phyloP scores from a whole-genome alignment of 2,329 filamentous ascomycete genomes.

The Neocatenulostroma microsporum region DNA sequence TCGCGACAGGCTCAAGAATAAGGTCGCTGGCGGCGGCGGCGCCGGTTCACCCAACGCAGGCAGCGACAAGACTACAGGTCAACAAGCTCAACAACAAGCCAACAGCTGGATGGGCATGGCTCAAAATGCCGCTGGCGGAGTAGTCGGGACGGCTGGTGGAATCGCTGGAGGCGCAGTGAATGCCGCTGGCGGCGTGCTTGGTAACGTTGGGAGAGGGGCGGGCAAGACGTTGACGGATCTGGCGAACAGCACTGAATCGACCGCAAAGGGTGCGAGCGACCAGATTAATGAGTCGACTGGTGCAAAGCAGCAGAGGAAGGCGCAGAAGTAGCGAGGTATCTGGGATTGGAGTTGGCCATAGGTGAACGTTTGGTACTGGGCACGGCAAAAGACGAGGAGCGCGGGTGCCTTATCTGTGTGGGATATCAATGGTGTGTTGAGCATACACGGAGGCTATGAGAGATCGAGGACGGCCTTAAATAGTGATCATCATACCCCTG shows the following conservation, averaged over 20 bases:
- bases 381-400: too few species aligned
- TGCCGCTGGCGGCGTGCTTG: conserved; percentile 1
- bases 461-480: too few species aligned
- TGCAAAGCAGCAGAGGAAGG: conserved; percentile 7
- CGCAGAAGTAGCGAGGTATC: background rate
- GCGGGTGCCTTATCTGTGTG: too few species aligned
- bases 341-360: too few species aligned
- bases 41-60: conserved; percentile 42
- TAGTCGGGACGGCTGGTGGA: conserved; percentile 3
- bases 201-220: conserved; percentile 1
- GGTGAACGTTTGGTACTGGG: too few species aligned
- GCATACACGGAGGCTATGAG: too few species aligned
- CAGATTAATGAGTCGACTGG: conserved; percentile 8
- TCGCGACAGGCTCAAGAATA: conserved; percentile 74
- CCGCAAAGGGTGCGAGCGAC: conserved; percentile 2
- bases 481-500: too few species aligned
- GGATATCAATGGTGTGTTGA: too few species aligned
- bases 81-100: background rate
- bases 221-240: conserved; percentile 3
- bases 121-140: conserved; percentile 2
- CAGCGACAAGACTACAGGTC: background rate
- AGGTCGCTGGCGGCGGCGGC: conserved; percentile 32
- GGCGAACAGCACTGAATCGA: conserved; percentile 1
- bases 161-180: conserved; percentile 1
- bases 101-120: conserved; percentile 3